Conservation (phyloP, 2,329 filamentous ascomycete genomes). For the Diaporthe nobilis region DNA sequence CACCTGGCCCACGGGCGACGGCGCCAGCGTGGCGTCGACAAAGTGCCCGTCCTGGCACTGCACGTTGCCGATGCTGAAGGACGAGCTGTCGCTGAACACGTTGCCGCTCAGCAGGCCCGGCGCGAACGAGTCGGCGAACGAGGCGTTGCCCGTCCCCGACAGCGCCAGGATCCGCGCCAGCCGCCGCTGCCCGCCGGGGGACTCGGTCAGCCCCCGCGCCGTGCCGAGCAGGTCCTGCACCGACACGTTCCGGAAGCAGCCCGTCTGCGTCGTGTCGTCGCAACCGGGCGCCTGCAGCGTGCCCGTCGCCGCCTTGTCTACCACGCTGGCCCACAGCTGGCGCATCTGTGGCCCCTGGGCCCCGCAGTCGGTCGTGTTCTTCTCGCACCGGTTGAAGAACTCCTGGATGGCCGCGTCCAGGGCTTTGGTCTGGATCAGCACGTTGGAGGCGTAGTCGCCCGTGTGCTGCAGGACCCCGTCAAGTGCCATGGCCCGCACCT, state of each 20-base stretch:
- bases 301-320: constrained; percentile 48
- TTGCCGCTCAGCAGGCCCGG: constrained; percentile 38
- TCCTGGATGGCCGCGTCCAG: constrained; percentile 54
- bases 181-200: constrained; percentile 40
- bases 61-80: constrained; percentile 51
- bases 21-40: constrained; percentile 45
- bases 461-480: constrained; percentile 61
- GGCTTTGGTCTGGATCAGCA: constrained; percentile 53
- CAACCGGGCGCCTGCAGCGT: constrained; percentile 56
- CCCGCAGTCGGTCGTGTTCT: constrained; percentile 47
- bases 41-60: constrained; percentile 56
- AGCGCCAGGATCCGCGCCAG: constrained; percentile 46
- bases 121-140: constrained; percentile 17
- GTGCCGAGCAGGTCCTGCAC: constrained; percentile 49
- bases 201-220: constrained; percentile 28
- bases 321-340: constrained; percentile 47
- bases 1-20: constrained; percentile 43
- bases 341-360: constrained; percentile 50
- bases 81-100: constrained; percentile 44
- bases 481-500: constrained; percentile 57
- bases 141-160: constrained; percentile 53
- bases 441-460: constrained; percentile 51
- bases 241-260: constrained; percentile 48
- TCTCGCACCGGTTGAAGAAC: constrained; percentile 56
- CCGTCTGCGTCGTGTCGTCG: constrained; percentile 53